Evolutionary conservation across 768 basidiomycete genomes (phyloP).

Genomic region (Tephrocybe rancida): DNA sequence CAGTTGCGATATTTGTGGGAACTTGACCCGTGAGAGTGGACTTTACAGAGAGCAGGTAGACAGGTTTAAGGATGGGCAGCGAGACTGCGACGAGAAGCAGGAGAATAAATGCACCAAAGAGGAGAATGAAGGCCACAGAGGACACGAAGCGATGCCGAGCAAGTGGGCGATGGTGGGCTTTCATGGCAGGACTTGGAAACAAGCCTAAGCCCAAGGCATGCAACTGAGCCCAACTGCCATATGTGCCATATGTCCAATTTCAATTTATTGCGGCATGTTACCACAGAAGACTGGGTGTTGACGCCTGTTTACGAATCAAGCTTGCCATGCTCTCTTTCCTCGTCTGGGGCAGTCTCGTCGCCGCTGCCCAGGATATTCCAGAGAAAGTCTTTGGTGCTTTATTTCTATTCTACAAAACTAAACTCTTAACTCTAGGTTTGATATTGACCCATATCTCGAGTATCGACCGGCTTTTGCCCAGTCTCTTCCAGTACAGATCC

Average conservation of each 20-base stretch:
- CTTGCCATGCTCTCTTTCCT: slow-evolving; percentile 3
- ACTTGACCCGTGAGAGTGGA: slow-evolving; percentile 33
- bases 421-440: slow-evolving; percentile 22
- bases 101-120: slow-evolving; percentile 68
- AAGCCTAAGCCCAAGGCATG: background rate
- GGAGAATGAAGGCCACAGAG: slow-evolving; percentile 45
- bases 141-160: slow-evolving; percentile 50
- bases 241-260: too few species aligned
- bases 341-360: background rate
- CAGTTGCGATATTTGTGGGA: slow-evolving; percentile 54
- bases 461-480: slow-evolving; percentile 83
- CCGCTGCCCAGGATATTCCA: slow-evolving; percentile 9
- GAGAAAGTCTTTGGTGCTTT: slow-evolving; percentile 14
- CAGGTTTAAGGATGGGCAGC: slow-evolving; percentile 69
- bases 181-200: slow-evolving; percentile 12
- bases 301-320: background rate
- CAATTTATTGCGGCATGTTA: too few species aligned
- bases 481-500: slow-evolving; percentile 89
- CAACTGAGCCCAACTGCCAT: background rate
- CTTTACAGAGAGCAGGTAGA: slow-evolving; percentile 60
- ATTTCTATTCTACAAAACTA: background rate
- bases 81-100: slow-evolving; percentile 78
- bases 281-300: slow-evolving; percentile 2
- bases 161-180: slow-evolving; percentile 39
- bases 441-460: slow-evolving; percentile 71